Evolutionary conservation across 257 asterid genomes (phyloP).

Genomic region (Lycium barbarum): DNA sequence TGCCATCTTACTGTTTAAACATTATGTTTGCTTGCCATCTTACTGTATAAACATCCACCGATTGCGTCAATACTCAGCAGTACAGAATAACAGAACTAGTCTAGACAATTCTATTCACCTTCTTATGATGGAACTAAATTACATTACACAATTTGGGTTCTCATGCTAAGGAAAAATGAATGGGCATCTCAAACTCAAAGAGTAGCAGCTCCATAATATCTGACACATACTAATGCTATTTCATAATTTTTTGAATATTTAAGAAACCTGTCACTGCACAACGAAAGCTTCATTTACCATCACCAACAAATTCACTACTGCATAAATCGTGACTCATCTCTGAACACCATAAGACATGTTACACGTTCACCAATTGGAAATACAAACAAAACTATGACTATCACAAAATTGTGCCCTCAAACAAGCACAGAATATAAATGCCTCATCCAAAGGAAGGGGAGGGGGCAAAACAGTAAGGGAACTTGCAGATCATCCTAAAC

Average conservation of each 20-base stretch:
- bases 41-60: background rate
- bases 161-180: background rate
- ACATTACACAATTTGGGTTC: background rate
- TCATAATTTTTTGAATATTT: background rate
- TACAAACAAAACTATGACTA: constrained; percentile 2
- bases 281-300: background rate
- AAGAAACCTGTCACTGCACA: background rate
- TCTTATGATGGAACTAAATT: constrained; percentile 2
- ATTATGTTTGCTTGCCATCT: background rate
- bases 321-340: background rate
- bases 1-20: background rate
- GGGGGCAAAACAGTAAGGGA: background rate
- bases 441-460: background rate
- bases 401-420: constrained; percentile 6
- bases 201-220: constrained; percentile 7
- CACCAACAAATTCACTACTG: background rate
- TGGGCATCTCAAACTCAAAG: constrained; percentile 3
- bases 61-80: background rate
- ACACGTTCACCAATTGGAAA: background rate
- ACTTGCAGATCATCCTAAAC: constrained; percentile 1
- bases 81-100: background rate
- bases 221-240: background rate
- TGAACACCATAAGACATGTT: constrained; percentile 21
- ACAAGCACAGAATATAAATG: background rate
- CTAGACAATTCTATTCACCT: background rate